Evolutionary conservation across 371 early-diverging fungal genomes (phyloP).

Genomic region (Nematocida parisii): DNA sequence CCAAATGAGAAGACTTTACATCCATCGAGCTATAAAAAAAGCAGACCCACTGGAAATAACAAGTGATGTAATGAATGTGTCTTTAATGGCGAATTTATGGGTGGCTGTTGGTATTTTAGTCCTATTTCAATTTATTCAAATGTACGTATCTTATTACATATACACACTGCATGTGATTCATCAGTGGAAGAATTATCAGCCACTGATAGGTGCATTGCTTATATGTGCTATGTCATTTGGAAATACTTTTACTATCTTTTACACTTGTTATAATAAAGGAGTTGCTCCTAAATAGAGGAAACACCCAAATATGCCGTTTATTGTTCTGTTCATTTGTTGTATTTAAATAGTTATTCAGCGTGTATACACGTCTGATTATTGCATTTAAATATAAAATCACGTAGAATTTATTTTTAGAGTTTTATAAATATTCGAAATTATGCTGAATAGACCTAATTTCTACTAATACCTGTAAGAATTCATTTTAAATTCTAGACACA

Average conservation of each 20-base stretch:
- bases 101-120: conserved; percentile 34
- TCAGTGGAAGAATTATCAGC: conserved; percentile 48
- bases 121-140: conserved; percentile 47
- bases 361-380: no score
- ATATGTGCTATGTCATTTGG: conserved; percentile 50
- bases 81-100: conserved; percentile 37
- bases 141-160: conserved; percentile 55
- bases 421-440: no score
- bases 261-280: conserved; percentile 43
- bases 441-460: no score
- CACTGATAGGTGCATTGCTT: conserved; percentile 36
- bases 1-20: conserved; percentile 50
- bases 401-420: no score
- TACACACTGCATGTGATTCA: conserved; percentile 30
- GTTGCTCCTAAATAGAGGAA: neutral
- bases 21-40: conserved; percentile 35
- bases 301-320: neutral
- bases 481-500: no score
- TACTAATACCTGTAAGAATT: no score
- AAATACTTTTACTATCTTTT: conserved; percentile 38
- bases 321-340: neutral
- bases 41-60: conserved; percentile 50
- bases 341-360: no score
- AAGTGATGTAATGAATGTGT: conserved; percentile 47
- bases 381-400: no score